Evolutionary conservation across 441 rosid genomes (phyloP).

Genomic region (Hypseocharis bilobata): DNA sequence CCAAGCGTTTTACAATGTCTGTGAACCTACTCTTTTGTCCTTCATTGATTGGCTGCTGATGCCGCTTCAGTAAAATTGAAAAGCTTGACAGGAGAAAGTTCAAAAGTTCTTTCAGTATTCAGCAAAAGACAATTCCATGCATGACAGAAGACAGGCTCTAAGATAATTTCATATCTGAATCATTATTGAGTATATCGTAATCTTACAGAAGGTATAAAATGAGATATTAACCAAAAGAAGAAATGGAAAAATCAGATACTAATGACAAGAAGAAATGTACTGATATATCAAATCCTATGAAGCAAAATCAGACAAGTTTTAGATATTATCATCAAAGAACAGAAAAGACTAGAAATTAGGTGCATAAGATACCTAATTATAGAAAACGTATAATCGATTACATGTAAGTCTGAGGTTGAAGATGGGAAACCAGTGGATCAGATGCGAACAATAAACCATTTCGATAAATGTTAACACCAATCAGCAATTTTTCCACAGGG

Average conservation of each 20-base stretch:
- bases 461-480: not conserved
- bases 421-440: no score
- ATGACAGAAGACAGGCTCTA: not conserved
- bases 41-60: constrained; percentile 43
- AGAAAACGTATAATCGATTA: not conserved
- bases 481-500: not conserved
- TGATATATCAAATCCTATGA: not conserved
- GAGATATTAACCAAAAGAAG: not conserved
- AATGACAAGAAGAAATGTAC: not conserved
- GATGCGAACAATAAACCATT: not conserved
- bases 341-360: not conserved
- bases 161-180: not conserved
- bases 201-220: not conserved
- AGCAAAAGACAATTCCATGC: not conserved
- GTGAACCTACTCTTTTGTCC: constrained; percentile 40
- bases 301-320: not conserved
- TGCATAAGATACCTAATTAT: not conserved
- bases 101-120: constrained; percentile 16
- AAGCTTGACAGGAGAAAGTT: constrained; percentile 35
- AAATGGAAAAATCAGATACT: not conserved
- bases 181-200: not conserved
- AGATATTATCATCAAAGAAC: not conserved
- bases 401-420: no score
- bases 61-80: constrained; percentile 45
- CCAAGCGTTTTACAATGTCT: constrained; percentile 79